Conservation (phyloP, 1,284 basidiomycete genomes). For the Ceratobasidium sp. region DNA sequence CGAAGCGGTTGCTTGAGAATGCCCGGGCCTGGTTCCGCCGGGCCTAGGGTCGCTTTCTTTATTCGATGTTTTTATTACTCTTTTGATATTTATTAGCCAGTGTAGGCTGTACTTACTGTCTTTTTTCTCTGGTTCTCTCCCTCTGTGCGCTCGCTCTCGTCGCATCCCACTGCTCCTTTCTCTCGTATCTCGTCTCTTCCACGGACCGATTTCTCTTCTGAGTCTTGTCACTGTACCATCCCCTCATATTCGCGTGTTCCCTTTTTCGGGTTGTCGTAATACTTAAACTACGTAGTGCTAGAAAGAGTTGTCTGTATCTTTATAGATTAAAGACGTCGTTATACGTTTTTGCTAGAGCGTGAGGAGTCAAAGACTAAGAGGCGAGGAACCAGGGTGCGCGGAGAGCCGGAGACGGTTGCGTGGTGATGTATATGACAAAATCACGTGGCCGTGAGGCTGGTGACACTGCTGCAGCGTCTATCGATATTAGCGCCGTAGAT, state of each 20-base stretch:
- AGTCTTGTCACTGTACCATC: slow-evolving; percentile 1
- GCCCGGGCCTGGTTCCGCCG: slow-evolving; percentile 43
- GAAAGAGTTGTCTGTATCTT: no score
- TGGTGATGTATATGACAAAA: no score
- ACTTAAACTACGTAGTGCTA: not conserved
- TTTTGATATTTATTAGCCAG: not conserved
- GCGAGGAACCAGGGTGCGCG: no score
- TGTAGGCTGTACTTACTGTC: not conserved
- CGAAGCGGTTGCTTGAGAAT: slow-evolving; percentile 34
- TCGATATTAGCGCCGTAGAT: no score
- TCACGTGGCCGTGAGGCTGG: no score
- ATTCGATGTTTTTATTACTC: slow-evolving; percentile 15
- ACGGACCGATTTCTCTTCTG: not conserved
- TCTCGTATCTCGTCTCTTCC: not conserved
- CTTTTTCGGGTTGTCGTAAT: not conserved
- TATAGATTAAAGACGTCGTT: no score
- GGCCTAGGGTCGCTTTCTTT: not conserved
- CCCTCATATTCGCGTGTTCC: not conserved
- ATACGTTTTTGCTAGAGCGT: no score
- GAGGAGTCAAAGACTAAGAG: no score
- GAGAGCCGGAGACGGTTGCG: no score
- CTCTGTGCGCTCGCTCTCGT: slow-evolving; percentile 8
- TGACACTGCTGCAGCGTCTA: no score
- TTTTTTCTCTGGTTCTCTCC: not conserved
- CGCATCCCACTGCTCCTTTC: slow-evolving; percentile 5